Evolutionary conservation across 306 rosid genomes (phyloP).

Genomic region (Purshia tridentata): DNA sequence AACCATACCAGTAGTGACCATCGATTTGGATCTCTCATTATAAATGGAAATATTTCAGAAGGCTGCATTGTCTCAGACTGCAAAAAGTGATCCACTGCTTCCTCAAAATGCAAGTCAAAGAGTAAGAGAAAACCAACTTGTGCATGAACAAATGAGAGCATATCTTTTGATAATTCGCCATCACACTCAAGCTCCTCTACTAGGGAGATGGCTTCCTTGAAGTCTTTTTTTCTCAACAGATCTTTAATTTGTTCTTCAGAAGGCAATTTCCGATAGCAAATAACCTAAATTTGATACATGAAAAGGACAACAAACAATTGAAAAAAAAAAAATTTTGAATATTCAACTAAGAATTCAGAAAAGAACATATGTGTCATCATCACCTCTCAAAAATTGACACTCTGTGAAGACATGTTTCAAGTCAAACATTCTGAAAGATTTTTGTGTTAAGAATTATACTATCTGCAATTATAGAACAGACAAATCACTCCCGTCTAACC

Average conservation of each 20-base stretch:
- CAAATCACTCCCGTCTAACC: background rate
- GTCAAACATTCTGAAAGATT: background rate
- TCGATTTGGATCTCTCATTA: slow-evolving; percentile 95
- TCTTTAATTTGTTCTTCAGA: slow-evolving; percentile 93
- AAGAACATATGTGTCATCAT: background rate
- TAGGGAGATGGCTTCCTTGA: slow-evolving; percentile 79
- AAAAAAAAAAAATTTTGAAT: slow-evolving; percentile 13
- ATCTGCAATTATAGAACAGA: too few relatives aligned
- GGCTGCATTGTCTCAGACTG: slow-evolving; percentile 92
- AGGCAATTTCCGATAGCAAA: slow-evolving; percentile 76
- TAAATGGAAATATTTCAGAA: slow-evolving; percentile 93
- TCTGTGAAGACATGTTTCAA: background rate
- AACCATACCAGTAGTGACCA: slow-evolving; percentile 89
- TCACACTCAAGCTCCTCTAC: slow-evolving; percentile 89
- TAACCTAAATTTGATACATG: slow-evolving; percentile 50
- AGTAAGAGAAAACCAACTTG: slow-evolving; percentile 97
- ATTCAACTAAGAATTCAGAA: slow-evolving; percentile 8
- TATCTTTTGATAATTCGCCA: slow-evolving; percentile 83
- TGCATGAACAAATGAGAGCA: slow-evolving; percentile 93
- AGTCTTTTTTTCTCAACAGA: slow-evolving; percentile 78
- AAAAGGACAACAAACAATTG: background rate
- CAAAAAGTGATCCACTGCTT: slow-evolving; percentile 93
- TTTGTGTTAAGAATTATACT: background rate
- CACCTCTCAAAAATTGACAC: background rate
- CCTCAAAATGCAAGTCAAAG: slow-evolving; percentile 92